A percentile compares a stretch with the other conserved stretches of the same genome.
Evolutionary conservation across 2,329 filamentous ascomycete genomes (phyloP).

Genomic region (Cordyceps cicadae): DNA sequence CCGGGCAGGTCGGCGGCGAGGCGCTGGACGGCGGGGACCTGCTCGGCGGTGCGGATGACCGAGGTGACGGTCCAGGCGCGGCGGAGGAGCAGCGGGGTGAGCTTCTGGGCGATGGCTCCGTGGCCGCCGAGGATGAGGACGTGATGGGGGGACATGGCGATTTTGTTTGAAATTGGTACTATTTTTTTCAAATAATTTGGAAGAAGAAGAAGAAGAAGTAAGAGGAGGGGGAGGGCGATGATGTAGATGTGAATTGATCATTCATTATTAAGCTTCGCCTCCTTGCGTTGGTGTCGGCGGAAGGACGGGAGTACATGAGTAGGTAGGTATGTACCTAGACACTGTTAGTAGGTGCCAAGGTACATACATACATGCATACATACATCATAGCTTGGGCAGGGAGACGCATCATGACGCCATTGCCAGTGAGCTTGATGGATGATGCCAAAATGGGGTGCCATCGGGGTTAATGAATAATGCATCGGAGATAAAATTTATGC

Average conservation of each 20-base stretch:
- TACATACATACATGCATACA: no score
- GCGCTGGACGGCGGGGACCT: conserved; percentile 54
- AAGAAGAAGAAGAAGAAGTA: background rate
- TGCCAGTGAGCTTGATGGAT: background rate
- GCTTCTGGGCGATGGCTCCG: conserved; percentile 66
- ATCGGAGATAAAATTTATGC: background rate
- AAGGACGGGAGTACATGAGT: no score
- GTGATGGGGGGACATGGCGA: conserved; percentile 32
- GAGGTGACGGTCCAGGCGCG: conserved; percentile 71
- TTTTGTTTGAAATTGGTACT: background rate
- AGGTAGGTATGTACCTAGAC: no score
- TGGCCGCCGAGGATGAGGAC: conserved; percentile 74
- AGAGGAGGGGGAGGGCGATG: background rate
- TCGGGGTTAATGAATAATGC: background rate
- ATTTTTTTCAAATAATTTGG: background rate
- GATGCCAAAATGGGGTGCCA: background rate
- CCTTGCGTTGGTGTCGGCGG: background rate
- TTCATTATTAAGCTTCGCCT: background rate
- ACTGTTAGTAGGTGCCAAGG: no score
- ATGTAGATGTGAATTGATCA: background rate
- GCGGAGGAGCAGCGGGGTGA: conserved; percentile 68
- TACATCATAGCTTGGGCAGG: no score
- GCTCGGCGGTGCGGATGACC: conserved; percentile 65
- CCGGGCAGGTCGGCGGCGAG: conserved; percentile 52
- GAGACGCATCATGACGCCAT: background rate